These are phyloP conservation scores for Helicocarpus griseus DNA, from an alignment of 2,329 filamentous ascomycete genomes.

Conservation along the genomic window DNA sequence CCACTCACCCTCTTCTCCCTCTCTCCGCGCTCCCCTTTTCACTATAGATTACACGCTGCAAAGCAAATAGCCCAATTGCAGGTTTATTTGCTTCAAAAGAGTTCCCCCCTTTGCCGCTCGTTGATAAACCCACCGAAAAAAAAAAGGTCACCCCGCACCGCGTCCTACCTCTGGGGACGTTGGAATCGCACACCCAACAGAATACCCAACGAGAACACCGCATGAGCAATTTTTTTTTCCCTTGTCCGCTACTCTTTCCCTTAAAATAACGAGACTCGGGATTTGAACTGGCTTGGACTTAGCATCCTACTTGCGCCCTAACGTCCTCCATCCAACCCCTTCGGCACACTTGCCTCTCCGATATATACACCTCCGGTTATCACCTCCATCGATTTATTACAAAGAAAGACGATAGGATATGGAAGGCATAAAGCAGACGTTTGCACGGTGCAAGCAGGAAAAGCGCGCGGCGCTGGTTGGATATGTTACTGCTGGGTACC, in stretches of 20 bases:
- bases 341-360: not conserved
- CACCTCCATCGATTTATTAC: too few species aligned
- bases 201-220: not conserved
- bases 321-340: too few species aligned
- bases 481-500: constrained; percentile 93
- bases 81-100: not conserved
- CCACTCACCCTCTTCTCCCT: not conserved
- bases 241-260: not conserved
- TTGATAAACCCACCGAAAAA: not conserved
- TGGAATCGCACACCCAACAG: not conserved
- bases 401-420: too few species aligned
- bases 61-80: not conserved
- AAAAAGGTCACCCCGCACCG: not conserved
- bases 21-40: not conserved
- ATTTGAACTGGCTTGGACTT: not conserved
- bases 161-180: too few species aligned
- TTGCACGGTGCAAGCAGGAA: constrained; percentile 49
- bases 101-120: too few species aligned
- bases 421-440: constrained; percentile 47
- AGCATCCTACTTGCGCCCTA: not conserved
- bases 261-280: too few species aligned
- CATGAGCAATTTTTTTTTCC: not conserved
- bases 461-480: constrained; percentile 74
- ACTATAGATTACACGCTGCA: not conserved
- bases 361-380: not conserved